phyloP scores from a whole-genome alignment of 2,329 filamentous ascomycete genomes.

The Sarocladiaceae sp. region DNA sequence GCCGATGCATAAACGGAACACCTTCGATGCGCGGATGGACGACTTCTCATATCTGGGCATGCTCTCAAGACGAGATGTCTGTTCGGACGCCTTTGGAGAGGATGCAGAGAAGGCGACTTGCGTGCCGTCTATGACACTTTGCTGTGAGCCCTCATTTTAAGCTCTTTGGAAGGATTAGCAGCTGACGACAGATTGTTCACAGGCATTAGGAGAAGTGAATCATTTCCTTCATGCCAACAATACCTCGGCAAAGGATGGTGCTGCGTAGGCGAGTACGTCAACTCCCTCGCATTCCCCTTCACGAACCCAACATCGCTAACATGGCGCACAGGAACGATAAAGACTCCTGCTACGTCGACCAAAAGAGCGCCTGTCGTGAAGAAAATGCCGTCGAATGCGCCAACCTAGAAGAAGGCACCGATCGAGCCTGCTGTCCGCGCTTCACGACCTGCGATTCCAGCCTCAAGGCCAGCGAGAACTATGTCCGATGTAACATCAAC shows the following conservation, averaged over 20 bases:
- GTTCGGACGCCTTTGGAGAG: conserved; percentile 15
- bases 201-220: conserved; percentile 12
- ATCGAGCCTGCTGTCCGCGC: conserved; percentile 14
- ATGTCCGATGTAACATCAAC: conserved; percentile 16
- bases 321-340: conserved; percentile 9
- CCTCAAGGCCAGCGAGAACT: conserved; percentile 8
- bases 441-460: conserved; percentile 15
- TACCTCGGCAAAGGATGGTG: conserved; percentile 16
- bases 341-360: conserved; percentile 15
- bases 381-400: conserved; percentile 13
- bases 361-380: conserved; percentile 14
- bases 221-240: conserved; percentile 15
- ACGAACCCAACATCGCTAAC: not conserved
- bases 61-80: conserved; percentile 15
- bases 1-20: conserved; percentile 13
- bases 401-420: conserved; percentile 11
- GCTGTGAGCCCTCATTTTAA: conserved; percentile 12
- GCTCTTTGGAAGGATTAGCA: too few relatives aligned
- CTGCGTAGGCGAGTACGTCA: conserved; percentile 15
- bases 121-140: conserved; percentile 14
- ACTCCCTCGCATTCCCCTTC: not conserved
- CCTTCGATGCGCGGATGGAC: conserved; percentile 11
- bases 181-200: too few relatives aligned
- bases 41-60: conserved; percentile 15
- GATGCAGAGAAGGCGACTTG: conserved; percentile 15